Conservation (phyloP, 2,329 filamentous ascomycete species). For the Colletotrichum sp. region DNA sequence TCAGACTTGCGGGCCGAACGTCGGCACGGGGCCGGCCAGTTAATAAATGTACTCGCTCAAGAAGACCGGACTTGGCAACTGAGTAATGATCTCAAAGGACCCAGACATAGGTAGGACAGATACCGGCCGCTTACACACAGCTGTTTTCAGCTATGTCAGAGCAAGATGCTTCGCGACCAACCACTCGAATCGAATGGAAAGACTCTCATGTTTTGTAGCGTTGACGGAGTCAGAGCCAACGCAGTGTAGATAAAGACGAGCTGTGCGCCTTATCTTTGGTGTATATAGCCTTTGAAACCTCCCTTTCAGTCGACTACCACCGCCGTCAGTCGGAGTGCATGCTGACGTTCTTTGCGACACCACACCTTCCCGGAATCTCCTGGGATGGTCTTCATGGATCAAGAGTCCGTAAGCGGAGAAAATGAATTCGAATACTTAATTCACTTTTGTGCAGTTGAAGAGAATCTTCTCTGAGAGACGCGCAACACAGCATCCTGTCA, state of each 20-base stretch:
- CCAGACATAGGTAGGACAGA: not conserved
- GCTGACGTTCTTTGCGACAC: not conserved
- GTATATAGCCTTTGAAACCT: not conserved
- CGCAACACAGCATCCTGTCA: not conserved
- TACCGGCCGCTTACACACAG: not conserved
- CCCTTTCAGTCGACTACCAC: not conserved
- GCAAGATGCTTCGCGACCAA: not conserved
- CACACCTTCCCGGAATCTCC: not conserved
- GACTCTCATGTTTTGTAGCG: not conserved
- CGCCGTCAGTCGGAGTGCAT: not conserved
- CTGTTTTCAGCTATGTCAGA: not conserved
- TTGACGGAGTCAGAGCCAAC: not conserved
- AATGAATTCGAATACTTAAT: not conserved
- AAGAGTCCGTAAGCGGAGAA: not conserved
- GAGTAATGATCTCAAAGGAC: not conserved
- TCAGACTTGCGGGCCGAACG: not conserved
- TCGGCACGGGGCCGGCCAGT: not conserved
- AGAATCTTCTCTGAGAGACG: not conserved
- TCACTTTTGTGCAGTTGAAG: not conserved
- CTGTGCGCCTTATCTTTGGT: not conserved
- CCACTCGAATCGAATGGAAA: not conserved
- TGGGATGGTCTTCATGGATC: not conserved
- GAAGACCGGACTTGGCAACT: not conserved
- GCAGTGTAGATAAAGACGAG: not conserved
- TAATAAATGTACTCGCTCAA: not conserved